phyloP scores from a whole-genome alignment of 2,329 filamentous ascomycete genomes.

The Chaetomiaceae sp. region DNA sequence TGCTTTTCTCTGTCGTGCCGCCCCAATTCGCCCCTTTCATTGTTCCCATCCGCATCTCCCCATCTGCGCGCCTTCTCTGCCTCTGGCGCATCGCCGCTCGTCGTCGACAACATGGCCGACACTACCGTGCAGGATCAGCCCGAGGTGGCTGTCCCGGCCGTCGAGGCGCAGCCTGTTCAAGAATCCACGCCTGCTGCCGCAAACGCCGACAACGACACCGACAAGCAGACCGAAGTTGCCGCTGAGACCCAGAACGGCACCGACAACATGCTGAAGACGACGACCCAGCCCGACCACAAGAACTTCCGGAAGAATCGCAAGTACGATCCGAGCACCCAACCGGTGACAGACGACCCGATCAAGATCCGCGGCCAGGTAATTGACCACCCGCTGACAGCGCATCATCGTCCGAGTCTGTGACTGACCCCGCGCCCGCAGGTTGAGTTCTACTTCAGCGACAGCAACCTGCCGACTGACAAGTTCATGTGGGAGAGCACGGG shows the following conservation, averaged over 20 bases:
- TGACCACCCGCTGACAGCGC: neutral
- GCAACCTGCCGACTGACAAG: constrained; percentile 82
- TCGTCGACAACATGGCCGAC: constrained; percentile 32
- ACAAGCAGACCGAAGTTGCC: constrained; percentile 21
- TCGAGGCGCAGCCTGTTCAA: constrained; percentile 30
- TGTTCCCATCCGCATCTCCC: neutral
- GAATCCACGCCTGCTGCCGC: constrained; percentile 19
- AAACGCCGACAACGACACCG: constrained; percentile 20
- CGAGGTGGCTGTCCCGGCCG: constrained; percentile 15
- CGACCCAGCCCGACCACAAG: constrained; percentile 34
- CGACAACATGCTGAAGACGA: constrained; percentile 39
- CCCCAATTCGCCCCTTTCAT: neutral
- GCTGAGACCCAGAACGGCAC: constrained; percentile 14
- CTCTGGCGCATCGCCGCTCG: constrained; percentile 15
- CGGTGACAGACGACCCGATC: constrained; percentile 68
- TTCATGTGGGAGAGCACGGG: constrained; percentile 75
- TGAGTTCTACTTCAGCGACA: constrained; percentile 93
- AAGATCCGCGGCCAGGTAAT: constrained; percentile 77
- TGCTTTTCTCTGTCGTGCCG: neutral
- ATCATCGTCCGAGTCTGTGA: too few species aligned
- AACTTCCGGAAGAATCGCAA: constrained; percentile 55
- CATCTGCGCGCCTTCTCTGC: neutral
- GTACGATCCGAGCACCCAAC: constrained; percentile 60
- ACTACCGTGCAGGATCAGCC: constrained; percentile 20
- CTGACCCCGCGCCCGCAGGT: constrained; percentile 51